These are phyloP conservation scores for Marsdenia floribunda DNA, from an alignment of 257 asterid genomes.

Conservation along the genomic window DNA sequence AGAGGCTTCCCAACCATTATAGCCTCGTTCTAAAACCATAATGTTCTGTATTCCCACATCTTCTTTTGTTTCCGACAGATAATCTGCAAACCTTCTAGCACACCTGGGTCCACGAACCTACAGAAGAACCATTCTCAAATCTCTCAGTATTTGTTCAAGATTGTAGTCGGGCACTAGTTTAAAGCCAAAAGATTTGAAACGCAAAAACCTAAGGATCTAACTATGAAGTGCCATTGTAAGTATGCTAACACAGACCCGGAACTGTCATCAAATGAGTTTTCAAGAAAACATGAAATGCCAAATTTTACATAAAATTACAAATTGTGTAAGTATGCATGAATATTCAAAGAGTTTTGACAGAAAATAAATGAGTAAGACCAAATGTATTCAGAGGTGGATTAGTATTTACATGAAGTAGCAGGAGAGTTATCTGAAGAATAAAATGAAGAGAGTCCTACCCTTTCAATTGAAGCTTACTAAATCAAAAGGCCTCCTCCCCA, in stretches of 20 bases:
- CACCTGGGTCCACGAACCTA: slow-evolving; percentile 98
- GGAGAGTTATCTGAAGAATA: background rate
- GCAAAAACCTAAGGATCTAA: background rate
- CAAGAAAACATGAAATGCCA: background rate
- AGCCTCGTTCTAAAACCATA: slow-evolving; percentile 82
- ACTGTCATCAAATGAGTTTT: background rate
- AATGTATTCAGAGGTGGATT: background rate
- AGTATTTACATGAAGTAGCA: background rate
- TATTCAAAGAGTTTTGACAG: background rate
- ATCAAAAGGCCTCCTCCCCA: background rate
- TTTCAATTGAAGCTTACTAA: background rate
- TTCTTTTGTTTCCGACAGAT: slow-evolving; percentile 46
- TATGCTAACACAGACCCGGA: background rate
- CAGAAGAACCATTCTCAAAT: slow-evolving; percentile 6
- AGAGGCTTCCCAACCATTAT: slow-evolving; percentile 87
- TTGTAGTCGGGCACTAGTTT: background rate
- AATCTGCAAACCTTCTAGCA: slow-evolving; percentile 72
- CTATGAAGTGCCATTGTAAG: background rate
- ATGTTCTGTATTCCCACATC: slow-evolving; percentile 55
- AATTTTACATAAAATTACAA: no score
- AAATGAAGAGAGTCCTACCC: background rate
- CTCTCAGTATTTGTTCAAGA: slow-evolving; percentile 12
- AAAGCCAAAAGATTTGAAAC: background rate
- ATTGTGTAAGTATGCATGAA: no score
- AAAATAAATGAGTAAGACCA: background rate